Percentiles rank a stretch among this genome's conserved stretches.
Evolutionary conservation across 192 early-diverging fungal genomes (phyloP).

Genomic region (Geranomyces variabilis): DNA sequence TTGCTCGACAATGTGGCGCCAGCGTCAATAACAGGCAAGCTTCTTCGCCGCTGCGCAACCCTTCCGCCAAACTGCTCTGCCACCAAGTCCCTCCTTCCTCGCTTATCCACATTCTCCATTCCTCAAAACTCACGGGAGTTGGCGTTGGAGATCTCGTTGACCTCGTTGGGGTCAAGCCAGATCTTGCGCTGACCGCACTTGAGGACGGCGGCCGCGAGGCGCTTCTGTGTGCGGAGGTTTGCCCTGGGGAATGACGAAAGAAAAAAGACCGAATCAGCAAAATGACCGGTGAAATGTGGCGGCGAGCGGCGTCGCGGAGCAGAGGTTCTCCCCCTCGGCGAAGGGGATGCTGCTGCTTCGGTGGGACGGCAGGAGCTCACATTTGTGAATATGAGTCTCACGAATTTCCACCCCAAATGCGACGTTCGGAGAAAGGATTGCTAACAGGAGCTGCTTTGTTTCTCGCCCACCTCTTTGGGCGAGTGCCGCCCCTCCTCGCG

Average conservation of each 20-base stretch:
- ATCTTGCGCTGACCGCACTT: slow-evolving; percentile 98
- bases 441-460: too few relatives aligned
- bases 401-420: slow-evolving; percentile 31
- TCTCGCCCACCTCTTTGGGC: too few relatives aligned
- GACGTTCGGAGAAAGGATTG: slow-evolving; percentile 31
- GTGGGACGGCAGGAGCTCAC: too few relatives aligned
- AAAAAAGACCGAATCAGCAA: not conserved
- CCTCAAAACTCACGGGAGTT: slow-evolving; percentile 85
- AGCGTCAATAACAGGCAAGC: too few relatives aligned
- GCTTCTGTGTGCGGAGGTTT: slow-evolving; percentile 83
- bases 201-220: slow-evolving; percentile 94
- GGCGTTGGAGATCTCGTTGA: slow-evolving; percentile 90
- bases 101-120: not conserved
- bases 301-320: not conserved
- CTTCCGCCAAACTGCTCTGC: too few relatives aligned
- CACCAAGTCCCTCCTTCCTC: too few relatives aligned
- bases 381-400: slow-evolving; percentile 8
- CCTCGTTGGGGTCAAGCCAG: slow-evolving; percentile 98
- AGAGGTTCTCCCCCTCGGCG: not conserved
- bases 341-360: too few relatives aligned
- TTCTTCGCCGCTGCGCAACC: too few relatives aligned
- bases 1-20: too few relatives aligned
- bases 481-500: not conserved
- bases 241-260: slow-evolving; percentile 35
- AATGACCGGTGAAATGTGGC: not conserved